Base-by-base conservation (phyloP, 441 rosid species). In the Macaranga tanarius region DNA sequence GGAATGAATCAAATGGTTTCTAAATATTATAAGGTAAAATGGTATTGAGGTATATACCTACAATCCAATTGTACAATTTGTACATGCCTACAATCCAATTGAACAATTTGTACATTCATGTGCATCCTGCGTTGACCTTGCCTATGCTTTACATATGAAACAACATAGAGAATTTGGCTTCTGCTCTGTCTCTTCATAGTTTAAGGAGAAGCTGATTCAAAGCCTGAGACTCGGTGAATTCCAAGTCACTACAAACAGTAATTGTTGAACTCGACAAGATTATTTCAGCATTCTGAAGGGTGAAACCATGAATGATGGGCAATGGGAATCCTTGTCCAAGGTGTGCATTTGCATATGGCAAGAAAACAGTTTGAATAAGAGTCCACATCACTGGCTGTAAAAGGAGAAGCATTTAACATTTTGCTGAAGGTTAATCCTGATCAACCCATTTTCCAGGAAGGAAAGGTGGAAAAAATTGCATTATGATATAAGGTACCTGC, bases 371-470 rank as follows among this genome's bases (percentile, higher is more conserved):
- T 81, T 90, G 87, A 47, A 89, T 88, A 44, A 88, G 78, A 17
- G 97, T 90, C 98, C 95, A 85, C 77, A 93, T 83, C 34, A 93
- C 84, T 6, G 97, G 98, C 98, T 92, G 92, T 71, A 79, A 68
- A 59, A 75, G 69, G 7, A 19, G 54, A 58, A 62, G 77, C 2
- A 45, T 45, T 17, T 9, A 45, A 4, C 10, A 10, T 55, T 60
- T 66, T 66, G 5, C 1, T 45, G 11, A 38, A 54, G 65, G 52
- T 26, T 34, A 22, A 11, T 12, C 16, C 67, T 34, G 7, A 67
- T 31, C 13, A 11, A 40, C 56, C 10, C 22, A 45, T 45, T 17
- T 42, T 73, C 13, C 67, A 28, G 28, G 31, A 65, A 62, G 55
- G 8, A 9, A 13, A 31, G 0, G 17, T 10, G 51, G 25, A 51